Percentiles rank a stretch among this genome's conserved stretches.
Conservation (phyloP, 2,329 filamentous ascomycete species). For the Plenodomus tracheiphilus region DNA sequence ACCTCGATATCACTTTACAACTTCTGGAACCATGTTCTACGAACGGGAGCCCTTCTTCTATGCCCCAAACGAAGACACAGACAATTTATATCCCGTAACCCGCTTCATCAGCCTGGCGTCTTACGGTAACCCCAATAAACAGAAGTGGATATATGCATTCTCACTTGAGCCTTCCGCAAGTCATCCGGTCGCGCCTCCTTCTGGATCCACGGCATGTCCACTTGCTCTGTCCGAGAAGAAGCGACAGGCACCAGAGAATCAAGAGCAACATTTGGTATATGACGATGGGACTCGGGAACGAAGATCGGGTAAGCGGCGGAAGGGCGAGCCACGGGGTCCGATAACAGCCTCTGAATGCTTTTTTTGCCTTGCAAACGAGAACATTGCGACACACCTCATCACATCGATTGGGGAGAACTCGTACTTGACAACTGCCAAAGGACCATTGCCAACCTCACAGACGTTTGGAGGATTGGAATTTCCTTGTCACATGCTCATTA, state of each 20-base stretch:
- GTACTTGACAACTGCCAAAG: constrained; percentile 91
- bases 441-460: constrained; percentile 72
- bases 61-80: constrained; percentile 51
- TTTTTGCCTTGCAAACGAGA: constrained; percentile 90
- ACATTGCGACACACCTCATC: constrained; percentile 83
- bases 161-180: constrained; percentile 66
- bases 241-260: constrained; percentile 51
- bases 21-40: constrained; percentile 72
- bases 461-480: constrained; percentile 76
- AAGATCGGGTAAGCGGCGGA: constrained; percentile 44
- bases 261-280: constrained; percentile 43
- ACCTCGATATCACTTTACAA: constrained; percentile 88
- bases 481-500: constrained; percentile 86
- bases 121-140: constrained; percentile 74
- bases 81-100: constrained; percentile 66
- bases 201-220: constrained; percentile 76
- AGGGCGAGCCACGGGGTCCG: constrained; percentile 39
- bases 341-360: constrained; percentile 76
- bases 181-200: constrained; percentile 62
- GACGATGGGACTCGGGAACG: constrained; percentile 43
- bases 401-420: constrained; percentile 84
- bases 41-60: constrained; percentile 94
- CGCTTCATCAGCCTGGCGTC: constrained; percentile 88
- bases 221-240: constrained; percentile 64
- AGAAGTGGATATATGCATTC: constrained; percentile 77